These are phyloP conservation scores for Harrya chromipes DNA, from an alignment of 768 basidiomycete genomes.

Conservation along the genomic window DNA sequence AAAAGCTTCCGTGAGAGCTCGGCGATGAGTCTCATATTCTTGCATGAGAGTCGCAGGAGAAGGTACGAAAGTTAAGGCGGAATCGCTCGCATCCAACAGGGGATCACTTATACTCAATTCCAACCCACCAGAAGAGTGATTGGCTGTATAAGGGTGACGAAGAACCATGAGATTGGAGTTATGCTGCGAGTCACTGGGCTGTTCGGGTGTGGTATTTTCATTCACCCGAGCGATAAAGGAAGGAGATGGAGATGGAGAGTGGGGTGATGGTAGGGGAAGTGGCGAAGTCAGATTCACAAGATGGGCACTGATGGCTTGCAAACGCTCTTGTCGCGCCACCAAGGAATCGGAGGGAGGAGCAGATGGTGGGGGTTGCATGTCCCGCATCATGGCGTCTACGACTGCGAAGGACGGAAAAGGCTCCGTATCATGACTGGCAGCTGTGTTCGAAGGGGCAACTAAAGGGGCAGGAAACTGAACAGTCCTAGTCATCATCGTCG, in stretches of 20 bases:
- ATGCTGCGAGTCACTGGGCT: not conserved
- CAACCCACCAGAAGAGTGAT: not conserved
- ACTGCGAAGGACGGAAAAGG: not conserved
- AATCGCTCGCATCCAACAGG: not conserved
- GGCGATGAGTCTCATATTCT: conserved; percentile 10
- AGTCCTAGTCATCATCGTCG: not conserved
- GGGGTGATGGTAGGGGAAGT: not conserved
- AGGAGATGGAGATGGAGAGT: conserved; percentile 10
- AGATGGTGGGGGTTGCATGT: not conserved
- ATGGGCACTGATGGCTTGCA: conserved; percentile 12
- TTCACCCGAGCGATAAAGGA: not conserved
- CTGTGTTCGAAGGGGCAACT: not conserved
- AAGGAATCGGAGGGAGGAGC: conserved; percentile 3
- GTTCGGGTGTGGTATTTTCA: not conserved
- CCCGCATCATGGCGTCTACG: not conserved
- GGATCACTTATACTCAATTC: not conserved
- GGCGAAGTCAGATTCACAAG: conserved; percentile 12
- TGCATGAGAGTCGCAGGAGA: conserved; percentile 2
- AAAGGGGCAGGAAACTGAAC: conserved; percentile 1
- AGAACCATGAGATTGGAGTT: not conserved
- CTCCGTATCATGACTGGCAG: not conserved
- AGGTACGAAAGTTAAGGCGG: not conserved
- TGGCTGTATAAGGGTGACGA: conserved; percentile 8
- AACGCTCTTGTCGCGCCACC: conserved; percentile 8
- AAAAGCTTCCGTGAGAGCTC: conserved; percentile 9